Conservation (phyloP, 2,329 filamentous ascomycete genomes). For the Rhynchosporium graminicola region DNA sequence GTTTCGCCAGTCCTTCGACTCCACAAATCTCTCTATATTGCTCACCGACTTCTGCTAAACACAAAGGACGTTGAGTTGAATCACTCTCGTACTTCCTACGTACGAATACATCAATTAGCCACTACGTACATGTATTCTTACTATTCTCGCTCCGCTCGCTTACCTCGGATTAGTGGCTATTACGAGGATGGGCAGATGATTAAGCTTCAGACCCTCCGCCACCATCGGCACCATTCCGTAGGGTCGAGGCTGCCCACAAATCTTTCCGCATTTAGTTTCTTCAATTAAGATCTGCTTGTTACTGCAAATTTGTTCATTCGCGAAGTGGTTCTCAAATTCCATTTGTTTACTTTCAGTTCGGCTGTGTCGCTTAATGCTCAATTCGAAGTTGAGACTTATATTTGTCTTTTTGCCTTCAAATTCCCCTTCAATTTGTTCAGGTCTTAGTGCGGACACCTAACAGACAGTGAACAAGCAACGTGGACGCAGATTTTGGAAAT, state of each 20-base stretch:
- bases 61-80: background rate
- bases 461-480: background rate
- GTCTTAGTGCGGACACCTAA: background rate
- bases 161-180: background rate
- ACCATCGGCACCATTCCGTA: background rate
- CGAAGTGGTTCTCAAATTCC: background rate
- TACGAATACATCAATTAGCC: background rate
- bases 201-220: slow-evolving; percentile 11
- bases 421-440: background rate
- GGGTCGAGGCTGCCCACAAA: background rate
- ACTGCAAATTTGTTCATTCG: background rate
- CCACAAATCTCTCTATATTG: slow-evolving; percentile 8
- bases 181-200: slow-evolving; percentile 3
- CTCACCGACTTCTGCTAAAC: slow-evolving; percentile 5
- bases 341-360: slow-evolving; percentile 12
- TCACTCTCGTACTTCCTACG: background rate
- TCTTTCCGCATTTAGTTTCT: background rate
- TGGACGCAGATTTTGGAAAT: too few relatives aligned
- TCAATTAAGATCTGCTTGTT: background rate
- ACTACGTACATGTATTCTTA: background rate
- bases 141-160: background rate
- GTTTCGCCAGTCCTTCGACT: background rate
- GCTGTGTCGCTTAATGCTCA: background rate
- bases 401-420: background rate
- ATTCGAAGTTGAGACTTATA: background rate